phyloP scores from a whole-genome alignment of 257 asterid genomes.

The Eucommia ulmoides region DNA sequence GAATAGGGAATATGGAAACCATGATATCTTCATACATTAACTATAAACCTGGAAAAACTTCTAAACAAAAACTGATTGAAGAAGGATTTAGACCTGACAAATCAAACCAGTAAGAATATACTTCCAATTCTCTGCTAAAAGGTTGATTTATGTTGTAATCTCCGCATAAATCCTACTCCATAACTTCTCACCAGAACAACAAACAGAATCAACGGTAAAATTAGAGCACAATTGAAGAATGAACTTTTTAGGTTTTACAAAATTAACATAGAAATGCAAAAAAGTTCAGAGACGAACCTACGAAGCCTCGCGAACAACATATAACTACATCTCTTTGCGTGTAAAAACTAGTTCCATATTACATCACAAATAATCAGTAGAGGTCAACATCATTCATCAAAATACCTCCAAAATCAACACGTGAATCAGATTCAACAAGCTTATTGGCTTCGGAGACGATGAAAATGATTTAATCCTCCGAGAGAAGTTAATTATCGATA shows the following conservation, averaged over 20 bases:
- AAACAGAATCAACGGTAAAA: neutral
- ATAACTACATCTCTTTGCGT: conserved; percentile 61
- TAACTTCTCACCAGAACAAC: conserved; percentile 24
- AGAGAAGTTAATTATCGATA: neutral
- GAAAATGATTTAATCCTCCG: neutral
- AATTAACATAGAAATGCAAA: neutral
- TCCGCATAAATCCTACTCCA: conserved; percentile 63
- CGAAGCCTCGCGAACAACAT: conserved; percentile 96
- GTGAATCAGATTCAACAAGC: no score
- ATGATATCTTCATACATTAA: neutral
- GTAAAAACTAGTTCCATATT: conserved; percentile 36
- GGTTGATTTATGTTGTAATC: conserved; percentile 40
- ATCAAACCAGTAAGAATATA: conserved; percentile 52
- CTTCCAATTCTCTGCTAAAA: conserved; percentile 63
- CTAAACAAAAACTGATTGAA: no score
- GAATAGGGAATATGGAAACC: neutral
- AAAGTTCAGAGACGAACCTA: conserved; percentile 42
- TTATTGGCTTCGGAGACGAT: no score
- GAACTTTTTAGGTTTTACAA: neutral
- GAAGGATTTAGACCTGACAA: conserved; percentile 34
- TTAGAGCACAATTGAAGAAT: neutral
- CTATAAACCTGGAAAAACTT: neutral
- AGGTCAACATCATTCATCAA: conserved; percentile 23
- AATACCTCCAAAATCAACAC: neutral
- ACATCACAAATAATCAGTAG: conserved; percentile 35